Conservation (phyloP, 129 eudicot species). For the Tagetes erecta region DNA sequence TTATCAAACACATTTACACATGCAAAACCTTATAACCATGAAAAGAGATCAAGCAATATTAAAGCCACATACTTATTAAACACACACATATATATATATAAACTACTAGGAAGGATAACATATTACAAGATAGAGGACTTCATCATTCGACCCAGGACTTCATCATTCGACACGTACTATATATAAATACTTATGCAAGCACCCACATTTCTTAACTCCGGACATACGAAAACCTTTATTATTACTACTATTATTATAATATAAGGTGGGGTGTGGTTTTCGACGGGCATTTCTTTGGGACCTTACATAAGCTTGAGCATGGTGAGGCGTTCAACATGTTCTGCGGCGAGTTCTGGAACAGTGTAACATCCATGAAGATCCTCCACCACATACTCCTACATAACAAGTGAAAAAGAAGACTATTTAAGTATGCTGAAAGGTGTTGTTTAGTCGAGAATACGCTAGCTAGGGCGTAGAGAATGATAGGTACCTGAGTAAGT, state of each 20-base stretch:
- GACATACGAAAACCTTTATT: neutral
- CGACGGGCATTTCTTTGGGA: neutral
- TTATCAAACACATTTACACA: neutral
- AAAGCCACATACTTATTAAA: neutral
- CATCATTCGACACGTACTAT: neutral
- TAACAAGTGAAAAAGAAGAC: neutral
- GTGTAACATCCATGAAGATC: constrained; percentile 72
- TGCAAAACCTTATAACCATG: neutral
- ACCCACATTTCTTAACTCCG: constrained; percentile 5
- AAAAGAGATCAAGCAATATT: neutral
- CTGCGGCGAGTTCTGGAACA: constrained; percentile 69
- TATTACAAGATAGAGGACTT: neutral
- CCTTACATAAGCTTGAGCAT: constrained; percentile 69
- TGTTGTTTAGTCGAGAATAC: no score
- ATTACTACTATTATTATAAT: neutral
- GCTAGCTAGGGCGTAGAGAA: neutral
- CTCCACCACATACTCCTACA: constrained; percentile 82
- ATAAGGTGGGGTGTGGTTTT: neutral
- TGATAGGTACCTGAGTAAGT: constrained; percentile 61
- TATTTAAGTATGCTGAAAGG: neutral
- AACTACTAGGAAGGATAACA: neutral
- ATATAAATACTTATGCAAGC: neutral
- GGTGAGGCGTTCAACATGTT: constrained; percentile 61
- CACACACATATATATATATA: neutral
- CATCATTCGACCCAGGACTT: neutral